Conservation (phyloP, 164 flowering plant species). For the Chimonanthus salicifolius region DNA sequence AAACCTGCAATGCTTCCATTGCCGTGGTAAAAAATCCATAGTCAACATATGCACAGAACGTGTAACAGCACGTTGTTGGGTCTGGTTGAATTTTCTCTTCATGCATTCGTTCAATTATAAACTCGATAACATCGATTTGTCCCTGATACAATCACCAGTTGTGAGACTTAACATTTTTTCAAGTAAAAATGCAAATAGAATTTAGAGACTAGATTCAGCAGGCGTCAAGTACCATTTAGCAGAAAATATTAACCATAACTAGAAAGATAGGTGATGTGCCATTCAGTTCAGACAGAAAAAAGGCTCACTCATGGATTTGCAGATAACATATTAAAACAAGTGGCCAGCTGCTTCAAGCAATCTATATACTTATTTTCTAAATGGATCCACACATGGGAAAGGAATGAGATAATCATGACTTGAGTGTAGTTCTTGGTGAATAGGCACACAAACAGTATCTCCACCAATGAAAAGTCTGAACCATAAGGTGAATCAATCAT, state of each 20-base stretch:
- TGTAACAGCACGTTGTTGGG: constrained; percentile 58
- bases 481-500: too few species aligned
- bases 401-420: background rate
- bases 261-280: too few species aligned
- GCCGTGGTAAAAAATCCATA: constrained; percentile 46
- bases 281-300: background rate
- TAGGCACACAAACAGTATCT: too few species aligned
- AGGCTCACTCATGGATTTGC: background rate
- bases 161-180: background rate
- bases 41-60: constrained; percentile 57
- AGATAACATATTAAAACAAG: too few species aligned
- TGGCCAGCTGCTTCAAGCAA: too few species aligned
- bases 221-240: background rate
- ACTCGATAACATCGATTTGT: constrained; percentile 68
- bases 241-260: too few species aligned
- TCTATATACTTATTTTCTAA: too few species aligned
- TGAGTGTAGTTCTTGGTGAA: background rate
- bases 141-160: constrained; percentile 36
- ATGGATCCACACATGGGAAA: background rate
- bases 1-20: constrained; percentile 79
- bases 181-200: background rate
- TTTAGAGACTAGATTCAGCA: background rate
- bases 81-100: constrained; percentile 63
- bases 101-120: constrained; percentile 60
- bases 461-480: background rate